These are phyloP conservation scores for Didymellaceae sp. DNA, from an alignment of 2,329 filamentous ascomycete species.

Conservation along the genomic window DNA sequence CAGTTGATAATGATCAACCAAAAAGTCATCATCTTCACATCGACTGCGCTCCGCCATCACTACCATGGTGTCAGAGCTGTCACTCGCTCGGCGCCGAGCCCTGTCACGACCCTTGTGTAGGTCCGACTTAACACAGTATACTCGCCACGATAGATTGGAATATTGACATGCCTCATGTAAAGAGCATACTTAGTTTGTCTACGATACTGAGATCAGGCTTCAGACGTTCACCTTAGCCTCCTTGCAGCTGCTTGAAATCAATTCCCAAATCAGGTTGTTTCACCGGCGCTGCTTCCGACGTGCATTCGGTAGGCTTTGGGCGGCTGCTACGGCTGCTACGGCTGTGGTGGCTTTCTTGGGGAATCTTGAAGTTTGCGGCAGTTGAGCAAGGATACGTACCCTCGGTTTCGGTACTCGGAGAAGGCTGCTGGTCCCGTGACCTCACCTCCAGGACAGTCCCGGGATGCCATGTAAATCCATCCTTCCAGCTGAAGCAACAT, in stretches of 20 bases:
- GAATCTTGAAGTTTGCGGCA: conserved; percentile 2
- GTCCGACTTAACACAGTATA: not conserved
- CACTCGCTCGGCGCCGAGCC: not conserved
- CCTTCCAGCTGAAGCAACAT: too few species aligned
- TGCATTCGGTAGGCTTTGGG: not conserved
- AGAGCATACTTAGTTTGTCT: too few species aligned
- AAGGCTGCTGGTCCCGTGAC: not conserved
- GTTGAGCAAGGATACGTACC: not conserved
- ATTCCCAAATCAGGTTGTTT: not conserved
- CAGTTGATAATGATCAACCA: not conserved
- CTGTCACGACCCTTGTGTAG: too few species aligned
- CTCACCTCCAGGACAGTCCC: not conserved
- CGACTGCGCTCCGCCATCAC: not conserved
- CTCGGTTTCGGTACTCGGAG: conserved; percentile 8
- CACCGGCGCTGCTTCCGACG: not conserved
- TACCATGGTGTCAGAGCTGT: not conserved
- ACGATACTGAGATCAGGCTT: too few species aligned
- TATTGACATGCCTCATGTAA: too few species aligned
- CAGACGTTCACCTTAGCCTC: not conserved
- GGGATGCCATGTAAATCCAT: not conserved
- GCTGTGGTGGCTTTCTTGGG: not conserved
- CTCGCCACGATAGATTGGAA: too few species aligned
- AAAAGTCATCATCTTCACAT: not conserved
- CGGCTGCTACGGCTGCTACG: not conserved
- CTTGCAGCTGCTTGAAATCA: not conserved